Conservation (phyloP, 2,329 filamentous ascomycete genomes). For the Magnaporthiopsis incrustans region DNA sequence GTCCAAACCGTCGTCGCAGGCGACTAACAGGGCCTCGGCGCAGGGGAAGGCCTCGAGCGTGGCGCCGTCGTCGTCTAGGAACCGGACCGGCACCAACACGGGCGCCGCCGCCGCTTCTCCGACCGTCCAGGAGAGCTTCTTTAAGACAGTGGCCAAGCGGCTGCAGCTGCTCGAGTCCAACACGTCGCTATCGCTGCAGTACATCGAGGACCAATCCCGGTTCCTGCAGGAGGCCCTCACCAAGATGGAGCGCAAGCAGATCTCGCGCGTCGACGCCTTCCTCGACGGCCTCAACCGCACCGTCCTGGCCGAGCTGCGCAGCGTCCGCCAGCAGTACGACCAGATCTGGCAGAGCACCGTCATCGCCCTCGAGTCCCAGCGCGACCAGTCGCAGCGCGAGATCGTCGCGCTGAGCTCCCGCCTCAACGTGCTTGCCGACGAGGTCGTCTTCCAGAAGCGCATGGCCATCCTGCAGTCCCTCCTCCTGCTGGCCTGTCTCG, state of each 20-base stretch:
- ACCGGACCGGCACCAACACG: slow-evolving; percentile 25
- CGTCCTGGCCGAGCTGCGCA: slow-evolving; percentile 71
- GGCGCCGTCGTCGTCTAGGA: slow-evolving; percentile 14
- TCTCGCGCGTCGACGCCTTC: slow-evolving; percentile 75
- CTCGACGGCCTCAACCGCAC: slow-evolving; percentile 80
- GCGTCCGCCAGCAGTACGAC: slow-evolving; percentile 80
- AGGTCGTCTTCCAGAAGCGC: slow-evolving; percentile 77
- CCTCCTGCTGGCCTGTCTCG: slow-evolving; percentile 76
- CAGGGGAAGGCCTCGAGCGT: slow-evolving; percentile 15
- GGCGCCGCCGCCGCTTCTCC: slow-evolving; percentile 45
- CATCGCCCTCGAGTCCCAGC: slow-evolving; percentile 80
- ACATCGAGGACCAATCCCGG: slow-evolving; percentile 92
- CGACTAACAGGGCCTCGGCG: slow-evolving; percentile 18
- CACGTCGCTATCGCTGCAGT: slow-evolving; percentile 84
- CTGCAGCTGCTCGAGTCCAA: slow-evolving; percentile 87
- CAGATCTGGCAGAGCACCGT: slow-evolving; percentile 95
- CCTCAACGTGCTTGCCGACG: slow-evolving; percentile 85
- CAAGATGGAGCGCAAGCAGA: slow-evolving; percentile 79
- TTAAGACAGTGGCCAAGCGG: slow-evolving; percentile 92
- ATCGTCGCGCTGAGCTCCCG: slow-evolving; percentile 73
- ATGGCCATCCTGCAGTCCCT: slow-evolving; percentile 91
- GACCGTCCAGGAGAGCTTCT: slow-evolving; percentile 94
- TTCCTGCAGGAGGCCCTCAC: slow-evolving; percentile 82
- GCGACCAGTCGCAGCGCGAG: slow-evolving; percentile 75
- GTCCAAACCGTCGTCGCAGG: slow-evolving; percentile 11